Evolutionary conservation across 257 asterid genomes (phyloP).

Genomic region (Ehretia macrophylla): DNA sequence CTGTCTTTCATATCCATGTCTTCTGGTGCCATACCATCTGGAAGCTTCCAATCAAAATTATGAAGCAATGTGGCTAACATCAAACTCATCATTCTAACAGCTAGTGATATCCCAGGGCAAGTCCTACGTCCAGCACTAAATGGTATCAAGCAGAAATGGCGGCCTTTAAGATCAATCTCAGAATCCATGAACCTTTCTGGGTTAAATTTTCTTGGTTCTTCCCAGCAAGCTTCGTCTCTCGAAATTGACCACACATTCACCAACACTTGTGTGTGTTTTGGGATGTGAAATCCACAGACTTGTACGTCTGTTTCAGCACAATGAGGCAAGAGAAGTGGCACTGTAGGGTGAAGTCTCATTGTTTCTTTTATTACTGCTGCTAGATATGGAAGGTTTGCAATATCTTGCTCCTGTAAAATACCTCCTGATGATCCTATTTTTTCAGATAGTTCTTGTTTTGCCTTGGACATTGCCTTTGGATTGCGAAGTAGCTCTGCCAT

Average conservation of each 20-base stretch:
- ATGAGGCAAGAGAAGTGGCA: constrained; percentile 30
- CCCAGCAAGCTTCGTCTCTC: constrained; percentile 24
- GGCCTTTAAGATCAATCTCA: constrained; percentile 23
- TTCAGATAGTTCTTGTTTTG: constrained; percentile 18
- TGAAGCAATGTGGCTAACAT: background rate
- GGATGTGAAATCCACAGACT: constrained; percentile 22
- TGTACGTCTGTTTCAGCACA: constrained; percentile 23
- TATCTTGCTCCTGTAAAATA: constrained; percentile 17
- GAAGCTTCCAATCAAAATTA: constrained; percentile 4
- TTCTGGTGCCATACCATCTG: constrained; percentile 1
- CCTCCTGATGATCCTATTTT: background rate
- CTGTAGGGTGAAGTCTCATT: constrained; percentile 28
- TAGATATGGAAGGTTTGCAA: constrained; percentile 19
- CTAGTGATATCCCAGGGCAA: constrained; percentile 1
- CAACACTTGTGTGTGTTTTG: constrained; percentile 21
- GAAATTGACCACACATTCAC: constrained; percentile 28
- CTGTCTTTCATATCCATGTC: background rate
- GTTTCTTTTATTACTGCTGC: constrained; percentile 32
- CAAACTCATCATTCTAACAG: background rate
- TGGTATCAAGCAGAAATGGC: constrained; percentile 19
- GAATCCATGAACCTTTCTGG: constrained; percentile 29
- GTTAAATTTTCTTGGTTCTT: constrained; percentile 18
- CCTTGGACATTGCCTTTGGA: constrained; percentile 17
- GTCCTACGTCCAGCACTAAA: constrained; percentile 7
- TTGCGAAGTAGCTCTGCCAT: constrained; percentile 33